Evolutionary conservation across 805 yeast genomes (phyloP).

Genomic region (Lachancea mirantina): DNA sequence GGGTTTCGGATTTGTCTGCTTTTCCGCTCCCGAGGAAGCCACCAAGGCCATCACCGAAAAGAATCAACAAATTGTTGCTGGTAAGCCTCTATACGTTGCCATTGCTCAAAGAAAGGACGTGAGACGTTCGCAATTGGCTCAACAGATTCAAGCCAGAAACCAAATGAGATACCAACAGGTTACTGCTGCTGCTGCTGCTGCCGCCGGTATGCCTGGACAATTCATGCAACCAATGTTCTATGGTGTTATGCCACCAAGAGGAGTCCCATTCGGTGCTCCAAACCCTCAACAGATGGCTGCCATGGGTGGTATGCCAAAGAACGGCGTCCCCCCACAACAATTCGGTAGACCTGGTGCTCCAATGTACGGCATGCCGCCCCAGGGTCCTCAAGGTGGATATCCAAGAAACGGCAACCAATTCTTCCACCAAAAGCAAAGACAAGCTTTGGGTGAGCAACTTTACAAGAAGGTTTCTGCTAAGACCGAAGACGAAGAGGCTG

Average conservation of each 20-base stretch:
- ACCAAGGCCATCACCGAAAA: conserved; percentile 96
- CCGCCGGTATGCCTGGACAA: conserved; percentile 35
- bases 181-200: conserved; percentile 38
- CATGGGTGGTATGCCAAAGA: conserved; percentile 55
- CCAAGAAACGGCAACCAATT: conserved; percentile 34
- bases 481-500: conserved; percentile 87
- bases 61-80: conserved; percentile 93
- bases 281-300: conserved; percentile 72
- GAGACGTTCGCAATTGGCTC: conserved; percentile 93
- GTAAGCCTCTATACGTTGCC: conserved; percentile 97
- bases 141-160: conserved; percentile 96
- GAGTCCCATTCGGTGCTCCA: conserved; percentile 71
- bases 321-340: conserved; percentile 55
- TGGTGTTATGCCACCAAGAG: conserved; percentile 70
- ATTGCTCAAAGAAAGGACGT: conserved; percentile 98
- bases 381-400: conserved; percentile 51
- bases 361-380: conserved; percentile 81
- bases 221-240: conserved; percentile 36
- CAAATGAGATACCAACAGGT: conserved; percentile 98
- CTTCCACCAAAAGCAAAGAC: conserved; percentile 86
- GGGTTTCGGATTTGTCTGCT: conserved; percentile 98
- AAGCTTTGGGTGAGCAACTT: conserved; percentile 94
- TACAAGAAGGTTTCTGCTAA: conserved; percentile 87
- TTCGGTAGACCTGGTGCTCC: conserved; percentile 66
- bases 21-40: conserved; percentile 97